phyloP scores from a whole-genome alignment of 1,284 basidiomycete genomes.

The Inonotus hispidus region DNA sequence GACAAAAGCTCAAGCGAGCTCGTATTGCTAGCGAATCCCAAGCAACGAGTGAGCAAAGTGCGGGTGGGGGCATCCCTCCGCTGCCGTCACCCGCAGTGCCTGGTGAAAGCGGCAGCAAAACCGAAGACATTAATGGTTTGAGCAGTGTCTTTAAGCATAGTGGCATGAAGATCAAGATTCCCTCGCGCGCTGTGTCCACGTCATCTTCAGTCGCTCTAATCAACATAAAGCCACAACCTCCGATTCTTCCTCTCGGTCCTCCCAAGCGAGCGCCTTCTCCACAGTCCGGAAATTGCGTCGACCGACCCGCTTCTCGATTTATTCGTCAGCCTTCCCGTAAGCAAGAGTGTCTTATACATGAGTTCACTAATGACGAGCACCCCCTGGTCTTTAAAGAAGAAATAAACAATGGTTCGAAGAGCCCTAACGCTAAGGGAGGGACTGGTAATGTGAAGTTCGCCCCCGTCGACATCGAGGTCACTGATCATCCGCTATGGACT shows the following conservation, averaged over 20 bases:
- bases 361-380: not conserved
- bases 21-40: not conserved
- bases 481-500: conserved; percentile 16
- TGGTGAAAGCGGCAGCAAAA: not conserved
- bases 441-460: conserved; percentile 7
- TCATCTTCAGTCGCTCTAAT: not conserved
- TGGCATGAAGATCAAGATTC: conserved; percentile 13
- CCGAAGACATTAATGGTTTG: not conserved
- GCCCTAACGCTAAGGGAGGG: conserved; percentile 24
- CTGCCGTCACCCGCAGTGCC: not conserved
- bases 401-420: not conserved
- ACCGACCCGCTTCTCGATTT: not conserved
- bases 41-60: not conserved
- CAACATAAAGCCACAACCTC: not conserved
- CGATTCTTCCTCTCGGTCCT: conserved; percentile 11
- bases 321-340: not conserved
- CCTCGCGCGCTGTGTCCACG: not conserved
- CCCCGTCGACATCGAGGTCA: not conserved
- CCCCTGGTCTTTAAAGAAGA: not conserved
- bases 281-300: not conserved
- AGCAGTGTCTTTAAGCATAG: not conserved
- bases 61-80: not conserved
- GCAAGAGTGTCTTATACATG: not conserved
- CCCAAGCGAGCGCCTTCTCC: not conserved
- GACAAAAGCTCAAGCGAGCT: conserved; percentile 11